phyloP scores from a whole-genome alignment of 2,329 filamentous ascomycete species.

The Botrytis hyacinthi region DNA sequence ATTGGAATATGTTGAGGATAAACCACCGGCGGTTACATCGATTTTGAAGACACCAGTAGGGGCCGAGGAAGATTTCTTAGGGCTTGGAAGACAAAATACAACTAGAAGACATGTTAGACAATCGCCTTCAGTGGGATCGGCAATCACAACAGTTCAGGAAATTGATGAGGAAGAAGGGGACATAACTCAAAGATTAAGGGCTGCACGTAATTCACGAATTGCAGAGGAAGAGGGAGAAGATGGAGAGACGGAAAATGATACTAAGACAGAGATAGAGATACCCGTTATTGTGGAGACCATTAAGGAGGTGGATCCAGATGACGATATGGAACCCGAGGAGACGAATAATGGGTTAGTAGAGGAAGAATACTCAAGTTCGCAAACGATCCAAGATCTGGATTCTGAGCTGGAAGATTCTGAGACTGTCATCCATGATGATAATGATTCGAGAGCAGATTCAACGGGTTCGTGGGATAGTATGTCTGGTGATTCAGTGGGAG shows the following conservation, averaged over 20 bases:
- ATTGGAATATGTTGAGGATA: slow-evolving; percentile 56
- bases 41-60: slow-evolving; percentile 41
- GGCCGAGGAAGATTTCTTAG: slow-evolving; percentile 51
- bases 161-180: slow-evolving; percentile 72
- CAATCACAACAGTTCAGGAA: slow-evolving; percentile 79
- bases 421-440: slow-evolving; percentile 8
- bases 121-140: slow-evolving; percentile 74
- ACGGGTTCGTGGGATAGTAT: slow-evolving; percentile 21
- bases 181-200: slow-evolving; percentile 47
- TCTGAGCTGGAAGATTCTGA: slow-evolving; percentile 1
- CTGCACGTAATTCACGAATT: slow-evolving; percentile 48
- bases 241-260: slow-evolving; percentile 1
- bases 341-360: not conserved
- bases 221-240: slow-evolving; percentile 15
- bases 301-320: slow-evolving; percentile 33
- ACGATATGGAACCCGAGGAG: slow-evolving; percentile 22
- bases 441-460: slow-evolving; percentile 10
- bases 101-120: slow-evolving; percentile 79
- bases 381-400: not conserved
- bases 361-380: slow-evolving; percentile 2
- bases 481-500: slow-evolving; percentile 16
- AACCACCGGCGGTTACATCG: slow-evolving; percentile 34
- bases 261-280: slow-evolving; percentile 33
- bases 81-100: slow-evolving; percentile 60
- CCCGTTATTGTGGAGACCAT: slow-evolving; percentile 37